Percentiles rank a stretch among this genome's conserved stretches.
These are phyloP conservation scores for Telfairia occidentalis DNA, from an alignment of 331 rosid genomes.

Conservation along the genomic window DNA sequence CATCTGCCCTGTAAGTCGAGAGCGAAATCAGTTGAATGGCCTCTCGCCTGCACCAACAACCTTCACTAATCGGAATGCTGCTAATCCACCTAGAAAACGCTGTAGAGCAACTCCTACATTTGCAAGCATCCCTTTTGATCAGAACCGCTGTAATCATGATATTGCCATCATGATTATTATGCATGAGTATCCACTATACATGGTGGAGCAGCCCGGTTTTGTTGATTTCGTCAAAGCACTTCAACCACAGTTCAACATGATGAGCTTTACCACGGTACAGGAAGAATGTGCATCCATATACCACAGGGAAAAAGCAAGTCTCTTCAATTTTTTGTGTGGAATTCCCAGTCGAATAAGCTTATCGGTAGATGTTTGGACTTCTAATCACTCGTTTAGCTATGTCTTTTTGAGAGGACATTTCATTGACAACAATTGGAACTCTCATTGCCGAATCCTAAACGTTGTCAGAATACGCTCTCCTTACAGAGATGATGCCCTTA, in stretches of 20 bases:
- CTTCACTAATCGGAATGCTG: constrained; percentile 18
- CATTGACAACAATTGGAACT: constrained; percentile 64
- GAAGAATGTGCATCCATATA: constrained; percentile 45
- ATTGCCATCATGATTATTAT: constrained; percentile 67
- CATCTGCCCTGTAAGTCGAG: constrained; percentile 60
- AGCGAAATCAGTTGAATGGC: constrained; percentile 35
- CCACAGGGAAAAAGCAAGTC: constrained; percentile 49
- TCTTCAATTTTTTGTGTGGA: constrained; percentile 42
- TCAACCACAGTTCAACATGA: constrained; percentile 63
- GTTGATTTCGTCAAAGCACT: constrained; percentile 44
- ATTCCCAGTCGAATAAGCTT: constrained; percentile 73
- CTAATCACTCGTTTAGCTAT: constrained; percentile 49
- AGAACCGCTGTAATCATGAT: constrained; percentile 49
- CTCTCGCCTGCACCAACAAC: constrained; percentile 15
- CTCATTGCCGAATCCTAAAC: constrained; percentile 59
- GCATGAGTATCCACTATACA: constrained; percentile 83
- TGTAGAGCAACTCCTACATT: constrained; percentile 26
- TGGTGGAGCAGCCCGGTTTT: constrained; percentile 73
- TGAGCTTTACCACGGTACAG: constrained; percentile 32
- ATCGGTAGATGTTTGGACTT: constrained; percentile 68
- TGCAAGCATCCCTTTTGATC: constrained; percentile 46
- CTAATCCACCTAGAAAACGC: constrained; percentile 48
- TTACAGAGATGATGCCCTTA: constrained; percentile 42
- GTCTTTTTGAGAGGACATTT: constrained; percentile 73
- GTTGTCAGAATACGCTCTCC: constrained; percentile 52